Base-by-base conservation (phyloP, 805 yeast species). In the Spencermartinsiella europaea region DNA sequence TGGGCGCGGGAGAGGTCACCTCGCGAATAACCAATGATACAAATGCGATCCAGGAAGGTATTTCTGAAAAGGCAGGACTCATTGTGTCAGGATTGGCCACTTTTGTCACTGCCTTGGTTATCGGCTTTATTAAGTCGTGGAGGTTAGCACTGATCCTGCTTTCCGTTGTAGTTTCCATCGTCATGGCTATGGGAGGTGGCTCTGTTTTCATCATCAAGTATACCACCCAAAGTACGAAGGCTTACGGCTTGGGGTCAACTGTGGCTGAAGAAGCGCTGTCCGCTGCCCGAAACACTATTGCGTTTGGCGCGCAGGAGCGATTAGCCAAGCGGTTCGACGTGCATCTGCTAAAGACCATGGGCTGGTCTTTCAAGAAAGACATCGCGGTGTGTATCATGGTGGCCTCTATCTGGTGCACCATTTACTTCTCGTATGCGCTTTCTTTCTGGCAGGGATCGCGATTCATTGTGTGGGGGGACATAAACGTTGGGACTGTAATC, bases 391-490 rank as follows among this genome's bases (percentile, higher is more conserved):
- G 67, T 12, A 21, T 58, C 35, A 64, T 68, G 70, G 55, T 65
- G 12, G 71, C 68, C 5, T 41, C 56, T n/a, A 56, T 68, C n/a
- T 67, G 70, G 68, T 50, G 62, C 2, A 56, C 60, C 5, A 54
- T 68, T 38, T 70, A 65, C 53, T 54, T 57, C 45, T 60, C 64
- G 17, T 71, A 70, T 46, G 70, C 72, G 3, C 53, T 70, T 17
- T 64, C 73, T 0, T 69, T 65, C 50, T 70, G 73, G 73, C 67
- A 68, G 45, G 74, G 74, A 4, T 65, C 72, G 3, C 61, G 74
- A 16, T 50, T 68, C 27, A 55, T 68, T 33, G 68, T 58, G 10
- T 39, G 54, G 20, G 69, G 67, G 7, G 56, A 55, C 16, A 44
- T 64, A 14, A 43, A 49, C 21, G 62, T 70, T 28, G 73, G 71